A percentile compares a stretch with the other conserved stretches of the same genome.
phyloP scores from a whole-genome alignment of 2,329 filamentous ascomycete species.

The Chrysosporium keratinophilum region DNA sequence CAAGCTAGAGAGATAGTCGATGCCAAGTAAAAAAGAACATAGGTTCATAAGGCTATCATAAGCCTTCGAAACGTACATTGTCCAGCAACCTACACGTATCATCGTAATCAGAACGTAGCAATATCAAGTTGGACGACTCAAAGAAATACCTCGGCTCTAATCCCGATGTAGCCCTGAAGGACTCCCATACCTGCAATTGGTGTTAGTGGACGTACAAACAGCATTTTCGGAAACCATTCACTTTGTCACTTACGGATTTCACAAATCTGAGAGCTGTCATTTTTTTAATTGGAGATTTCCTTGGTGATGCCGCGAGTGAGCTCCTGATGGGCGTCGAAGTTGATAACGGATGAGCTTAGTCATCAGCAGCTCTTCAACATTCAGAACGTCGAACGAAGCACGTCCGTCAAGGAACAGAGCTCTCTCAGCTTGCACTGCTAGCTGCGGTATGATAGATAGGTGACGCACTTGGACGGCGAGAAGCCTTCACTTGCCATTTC shows the following conservation, averaged over 20 bases:
- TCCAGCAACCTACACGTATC: conserved; percentile 26
- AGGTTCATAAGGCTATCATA: not conserved
- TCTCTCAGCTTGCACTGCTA: not conserved
- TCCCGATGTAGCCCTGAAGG: conserved; percentile 75
- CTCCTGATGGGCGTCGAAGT: not conserved
- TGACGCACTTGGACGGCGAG: conserved; percentile 13
- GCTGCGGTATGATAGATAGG: conserved; percentile 15
- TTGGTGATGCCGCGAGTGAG: not conserved
- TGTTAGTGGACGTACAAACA: conserved; percentile 19
- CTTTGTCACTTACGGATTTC: conserved; percentile 44
- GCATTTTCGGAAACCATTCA: conserved; percentile 4
- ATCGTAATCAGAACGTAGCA: not conserved
- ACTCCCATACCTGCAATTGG: conserved; percentile 60
- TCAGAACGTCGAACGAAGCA: not conserved
- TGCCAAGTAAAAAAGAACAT: no score
- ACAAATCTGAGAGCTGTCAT: conserved; percentile 54
- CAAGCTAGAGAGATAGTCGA: not conserved
- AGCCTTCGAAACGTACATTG: conserved; percentile 27
- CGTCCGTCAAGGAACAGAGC: not conserved
- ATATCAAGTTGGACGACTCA: not conserved
- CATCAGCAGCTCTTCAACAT: not conserved
- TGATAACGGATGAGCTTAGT: no score
- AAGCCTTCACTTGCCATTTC: conserved; percentile 1
- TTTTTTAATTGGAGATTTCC: conserved; percentile 9
- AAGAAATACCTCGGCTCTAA: conserved; percentile 69